Evolutionary conservation across 176 grass and related monocot genomes (phyloP), one percentile per base, ranked within the genome.

Genomic region (Rhynchospora breviuscula): DNA sequence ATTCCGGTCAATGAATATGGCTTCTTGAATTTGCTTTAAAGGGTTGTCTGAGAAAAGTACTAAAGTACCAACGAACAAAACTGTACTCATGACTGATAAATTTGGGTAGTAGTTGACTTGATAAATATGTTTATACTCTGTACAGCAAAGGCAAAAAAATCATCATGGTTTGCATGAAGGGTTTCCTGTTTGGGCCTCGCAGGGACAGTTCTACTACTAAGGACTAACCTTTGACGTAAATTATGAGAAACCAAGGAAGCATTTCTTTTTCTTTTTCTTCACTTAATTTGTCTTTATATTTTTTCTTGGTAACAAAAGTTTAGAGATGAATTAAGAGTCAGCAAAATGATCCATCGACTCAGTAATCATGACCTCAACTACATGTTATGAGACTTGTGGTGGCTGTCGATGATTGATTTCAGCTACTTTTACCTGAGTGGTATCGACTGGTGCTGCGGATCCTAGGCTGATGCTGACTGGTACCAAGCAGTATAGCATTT

Each of bases 131-230:
- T 21, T 79, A 63, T 83, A 84, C 0, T 53, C 23, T 79, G 7
- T 52, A 11, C 67, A 67, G 77, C 79, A 94, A 87, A 89, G 31
- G 53, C 83, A 60, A 18, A 26, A 77, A 47, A 84, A 73, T 10
- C 19, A 63, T 57, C 52, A 62, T 35, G 85, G 60, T 63, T 59
- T 9, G 33, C 19, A n/a, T 61, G 73, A 84, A 61, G 87, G 85
- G 54, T 85, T 22, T 53, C 54, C 63, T 54, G 31, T 86, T 31
- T 89, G 92, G 89, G 47, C 45, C 14, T 22, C 23, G 22, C 87
- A 7, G 12, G 77, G 44, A 54, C 87, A 86, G 83, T 35, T 76
- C 25, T 59, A 65, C 6, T 56, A 58, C 0, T 85, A 68, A 51
- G 59, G 69, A 73, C 70, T 59, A 40, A 43, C 26, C 10, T 1